Conservation (phyloP, 306 rosid genomes). For the Prunus salicina region DNA sequence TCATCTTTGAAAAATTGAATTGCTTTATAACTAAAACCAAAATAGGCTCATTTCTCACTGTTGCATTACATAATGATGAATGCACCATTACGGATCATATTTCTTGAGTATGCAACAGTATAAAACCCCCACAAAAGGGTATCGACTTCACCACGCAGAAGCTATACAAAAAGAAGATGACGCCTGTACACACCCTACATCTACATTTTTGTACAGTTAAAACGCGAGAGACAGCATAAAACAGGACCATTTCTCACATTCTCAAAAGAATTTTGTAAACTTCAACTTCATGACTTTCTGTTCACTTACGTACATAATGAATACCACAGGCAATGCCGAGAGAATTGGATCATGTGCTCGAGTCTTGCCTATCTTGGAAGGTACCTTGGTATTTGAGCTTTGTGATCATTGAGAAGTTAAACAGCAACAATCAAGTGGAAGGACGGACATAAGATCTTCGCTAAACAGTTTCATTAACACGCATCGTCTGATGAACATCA, state of each 20-base stretch:
- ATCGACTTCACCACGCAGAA: constrained; percentile 15
- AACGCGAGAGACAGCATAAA: constrained; percentile 3
- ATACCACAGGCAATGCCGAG: constrained; percentile 8
- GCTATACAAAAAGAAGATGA: constrained; percentile 14
- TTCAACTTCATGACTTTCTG: neutral
- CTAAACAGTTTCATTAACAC: constrained; percentile 48
- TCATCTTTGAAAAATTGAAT: too few relatives aligned
- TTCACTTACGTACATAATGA: neutral
- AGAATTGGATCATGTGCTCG: neutral
- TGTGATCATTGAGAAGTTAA: constrained; percentile 25
- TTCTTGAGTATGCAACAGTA: constrained; percentile 18
- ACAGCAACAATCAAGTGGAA: constrained; percentile 17
- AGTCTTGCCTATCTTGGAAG: constrained; percentile 18
- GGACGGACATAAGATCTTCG: constrained; percentile 4
- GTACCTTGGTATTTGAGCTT: constrained; percentile 10
- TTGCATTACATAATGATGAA: neutral
- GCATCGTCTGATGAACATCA: constrained; percentile 54
- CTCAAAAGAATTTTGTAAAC: constrained; percentile 6
- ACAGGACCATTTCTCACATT: constrained; percentile 15
- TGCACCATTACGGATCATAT: constrained; percentile 9
- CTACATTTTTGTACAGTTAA: constrained; percentile 44
- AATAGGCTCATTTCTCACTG: neutral
- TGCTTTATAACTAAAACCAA: too few relatives aligned
- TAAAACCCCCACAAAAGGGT: constrained; percentile 34
- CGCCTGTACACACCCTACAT: constrained; percentile 27